phyloP scores from a whole-genome alignment of 371 early-diverging fungal species.

The Parasitella parasitica region DNA sequence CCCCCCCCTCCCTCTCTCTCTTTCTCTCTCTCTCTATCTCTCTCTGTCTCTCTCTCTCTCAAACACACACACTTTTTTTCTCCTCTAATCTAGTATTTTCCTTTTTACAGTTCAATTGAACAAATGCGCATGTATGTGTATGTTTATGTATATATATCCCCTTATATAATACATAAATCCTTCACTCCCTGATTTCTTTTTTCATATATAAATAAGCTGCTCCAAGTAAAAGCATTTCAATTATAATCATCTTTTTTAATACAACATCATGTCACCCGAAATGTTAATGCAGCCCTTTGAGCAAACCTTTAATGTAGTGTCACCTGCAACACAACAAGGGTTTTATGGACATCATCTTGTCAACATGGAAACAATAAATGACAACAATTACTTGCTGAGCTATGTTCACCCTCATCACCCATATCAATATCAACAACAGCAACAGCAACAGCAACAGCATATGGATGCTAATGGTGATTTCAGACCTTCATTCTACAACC shows the following conservation, averaged over 20 bases:
- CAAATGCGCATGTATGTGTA: neutral
- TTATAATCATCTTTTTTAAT: neutral
- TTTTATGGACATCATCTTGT: conserved; percentile 7
- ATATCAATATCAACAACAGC: neutral
- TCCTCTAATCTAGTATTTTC: neutral
- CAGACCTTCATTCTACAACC: conserved; percentile 34
- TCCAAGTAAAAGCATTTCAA: neutral
- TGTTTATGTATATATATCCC: conserved; percentile 9
- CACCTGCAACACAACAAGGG: conserved; percentile 3
- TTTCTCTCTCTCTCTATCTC: neutral
- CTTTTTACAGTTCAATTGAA: neutral
- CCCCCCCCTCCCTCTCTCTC: neutral
- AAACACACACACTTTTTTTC: neutral
- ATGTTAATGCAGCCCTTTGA: conserved; percentile 37
- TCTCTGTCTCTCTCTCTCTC: neutral
- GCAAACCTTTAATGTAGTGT: conserved; percentile 18
- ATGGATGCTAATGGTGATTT: conserved; percentile 17
- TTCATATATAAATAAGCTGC: neutral
- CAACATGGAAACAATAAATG: neutral
- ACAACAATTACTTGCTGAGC: conserved; percentile 8
- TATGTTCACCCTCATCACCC: neutral
- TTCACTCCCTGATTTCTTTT: neutral
- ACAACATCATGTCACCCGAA: conserved; percentile 21
- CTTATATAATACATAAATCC: neutral
- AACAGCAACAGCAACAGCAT: neutral